Base-by-base conservation (phyloP, 169 alveolate genomes). In the Neospora caninum region DNA sequence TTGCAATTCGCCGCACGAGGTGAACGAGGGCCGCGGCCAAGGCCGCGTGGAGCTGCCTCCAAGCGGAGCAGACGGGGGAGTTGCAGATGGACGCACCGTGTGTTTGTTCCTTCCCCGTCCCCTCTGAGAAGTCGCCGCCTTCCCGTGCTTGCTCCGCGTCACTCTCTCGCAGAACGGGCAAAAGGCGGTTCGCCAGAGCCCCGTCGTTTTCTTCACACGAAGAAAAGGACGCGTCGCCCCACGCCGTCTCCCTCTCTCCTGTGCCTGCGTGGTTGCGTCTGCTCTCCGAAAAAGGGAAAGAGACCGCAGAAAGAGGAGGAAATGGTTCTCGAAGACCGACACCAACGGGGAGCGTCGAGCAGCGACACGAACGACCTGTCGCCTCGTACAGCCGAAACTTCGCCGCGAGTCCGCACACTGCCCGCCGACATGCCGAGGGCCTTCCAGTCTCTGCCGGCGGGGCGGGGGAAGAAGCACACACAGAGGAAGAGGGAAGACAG, bases 361-460 rank as follows among this genome's bases (percentile, higher is more conserved):
- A 82, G 53, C 89, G 64, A 49, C 89, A 82, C 89, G 13, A 9
- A 20, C 89, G 89, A 0, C 89, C 18, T 25, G 89, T 82, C 34
- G 41, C 64, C 64, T 82, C 89, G 67, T 82, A 82, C 58, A 82
- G 89, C 89, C 89, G 89, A 18, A 82, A 49, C 89, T 82, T 82
- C 36, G 89, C 53, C 41, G 89, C 89, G 10, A 82, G 25, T 41
- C 89, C 89, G 4, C 34, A 9, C n/a, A 82, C 69, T 0, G 89
- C 89, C 9, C 89, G 89, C 36, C 89, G 2, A 36, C 64, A 82
- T 18, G 89, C 89, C 2, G 67, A 4, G 54, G 67, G 89, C 31
- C 89, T 41, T 9, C 89, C 89, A 1, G 41, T 42, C 64, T 82
- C 89, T 82, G 67, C 64, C 6, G 31, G 20, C 2, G 20, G 29